phyloP scores from a whole-genome alignment of 108 stramenopile species.

The Skeletonema costatum region DNA sequence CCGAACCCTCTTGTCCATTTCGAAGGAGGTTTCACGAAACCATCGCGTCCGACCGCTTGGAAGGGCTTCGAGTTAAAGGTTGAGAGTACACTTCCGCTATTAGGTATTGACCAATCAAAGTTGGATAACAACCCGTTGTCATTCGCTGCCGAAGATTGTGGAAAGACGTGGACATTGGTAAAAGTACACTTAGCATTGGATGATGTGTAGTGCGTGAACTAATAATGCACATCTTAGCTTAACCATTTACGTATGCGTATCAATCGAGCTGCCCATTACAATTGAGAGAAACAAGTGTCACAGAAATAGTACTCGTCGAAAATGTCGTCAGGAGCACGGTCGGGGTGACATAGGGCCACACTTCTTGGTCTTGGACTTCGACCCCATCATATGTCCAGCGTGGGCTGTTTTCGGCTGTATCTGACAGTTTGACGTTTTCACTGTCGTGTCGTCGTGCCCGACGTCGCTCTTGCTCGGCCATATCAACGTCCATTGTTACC shows the following conservation, averaged over 20 bases:
- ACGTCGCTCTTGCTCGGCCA: not conserved
- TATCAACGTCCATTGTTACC: not conserved
- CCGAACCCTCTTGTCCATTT: conserved; percentile 61
- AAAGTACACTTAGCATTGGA: not conserved
- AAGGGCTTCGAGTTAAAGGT: conserved; percentile 77
- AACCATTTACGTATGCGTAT: not conserved
- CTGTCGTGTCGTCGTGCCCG: not conserved
- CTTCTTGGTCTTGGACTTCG: not conserved
- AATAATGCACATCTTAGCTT: not conserved
- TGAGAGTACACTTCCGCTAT: conserved; percentile 71
- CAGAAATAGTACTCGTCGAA: not conserved
- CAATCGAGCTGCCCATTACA: not conserved
- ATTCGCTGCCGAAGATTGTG: conserved; percentile 2
- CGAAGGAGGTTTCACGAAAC: conserved; percentile 50
- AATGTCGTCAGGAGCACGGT: not conserved
- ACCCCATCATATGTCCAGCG: too few species aligned
- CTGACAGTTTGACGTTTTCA: not conserved
- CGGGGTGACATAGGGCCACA: not conserved
- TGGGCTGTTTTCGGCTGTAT: not conserved
- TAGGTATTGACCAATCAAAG: conserved; percentile 41
- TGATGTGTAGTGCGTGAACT: not conserved
- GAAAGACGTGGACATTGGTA: conserved; percentile 18
- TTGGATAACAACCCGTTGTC: not conserved
- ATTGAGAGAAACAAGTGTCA: not conserved
- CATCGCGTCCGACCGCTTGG: conserved; percentile 76